Base-by-base conservation (phyloP, 2,329 filamentous ascomycete genomes). In the Fusarium xylarioides region DNA sequence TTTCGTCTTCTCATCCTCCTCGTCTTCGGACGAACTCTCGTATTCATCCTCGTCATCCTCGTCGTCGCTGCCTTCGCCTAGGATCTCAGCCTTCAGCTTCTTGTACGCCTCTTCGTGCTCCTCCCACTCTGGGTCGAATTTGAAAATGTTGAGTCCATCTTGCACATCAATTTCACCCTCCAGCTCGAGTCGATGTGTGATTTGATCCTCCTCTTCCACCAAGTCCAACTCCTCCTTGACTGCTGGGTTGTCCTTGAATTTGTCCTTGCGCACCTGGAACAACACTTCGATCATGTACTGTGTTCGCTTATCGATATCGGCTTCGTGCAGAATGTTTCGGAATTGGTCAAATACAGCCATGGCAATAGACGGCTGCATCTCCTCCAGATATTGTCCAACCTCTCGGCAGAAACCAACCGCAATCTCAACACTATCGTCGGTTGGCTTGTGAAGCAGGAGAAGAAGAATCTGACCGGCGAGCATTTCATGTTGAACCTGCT, bases 261-360 rank as follows among this genome's bases (percentile, higher is more conserved):
- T 93, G 83, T 98, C 95, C 83, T 98, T 97, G 72, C 96, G 90
- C 63, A 98, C 92, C 84, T 99, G 95, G 81, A 99, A 99, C 47
- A 99, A 85, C 11, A 98, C 96, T 82, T 99, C 96, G 64, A 99
- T 95, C 93, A 97, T 97, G 83, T 98, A 99, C 83, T 99, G 96
- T n/a, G 95, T 95, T 73, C 96, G 90, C 86, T 97, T 98, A 80
- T 98, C 95, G 81, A 99, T 97, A 79, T 96, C 95, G 49, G 95
- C 95, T 82, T 99, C 96, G 84, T 99, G 95, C 14, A 99, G 86
- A 72, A 98, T 98, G 77, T 92, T 95, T 76, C 96, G 88, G 85
- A 99, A 97, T 81, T 97, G 95, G 79, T 99, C 96, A 79, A 97
- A 99, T 12, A 99, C 94, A 30, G 92, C 93, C 74, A 95, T 89